Evolutionary conservation across 805 yeast species (phyloP).

Genomic region (Ascoidea asiatica): DNA sequence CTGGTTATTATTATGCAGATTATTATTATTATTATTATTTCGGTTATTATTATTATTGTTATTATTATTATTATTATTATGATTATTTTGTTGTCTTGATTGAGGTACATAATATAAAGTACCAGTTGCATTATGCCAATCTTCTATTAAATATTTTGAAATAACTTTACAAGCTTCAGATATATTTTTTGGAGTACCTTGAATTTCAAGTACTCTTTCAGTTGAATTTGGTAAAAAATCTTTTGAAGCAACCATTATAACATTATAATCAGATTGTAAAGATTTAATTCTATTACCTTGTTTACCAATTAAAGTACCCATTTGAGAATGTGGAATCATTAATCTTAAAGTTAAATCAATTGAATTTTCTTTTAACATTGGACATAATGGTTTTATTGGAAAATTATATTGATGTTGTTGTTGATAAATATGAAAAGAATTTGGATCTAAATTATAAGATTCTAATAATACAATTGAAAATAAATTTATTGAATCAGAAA

Average conservation of each 20-base stretch:
- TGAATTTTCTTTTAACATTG: conserved; percentile 36
- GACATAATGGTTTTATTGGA: conserved; percentile 47
- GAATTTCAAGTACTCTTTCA: conserved; percentile 78
- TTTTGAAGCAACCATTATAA: conserved; percentile 80
- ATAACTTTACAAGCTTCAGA: conserved; percentile 42
- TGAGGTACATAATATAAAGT: conserved; percentile 51
- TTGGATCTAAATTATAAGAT: conserved; percentile 18
- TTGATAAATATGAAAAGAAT: conserved; percentile 7
- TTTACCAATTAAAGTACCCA: conserved; percentile 82
- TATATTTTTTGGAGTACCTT: conserved; percentile 59
- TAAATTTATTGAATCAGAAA: conserved; percentile 55
- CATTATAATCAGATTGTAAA: conserved; percentile 52
- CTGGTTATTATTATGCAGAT: conserved; percentile 5
- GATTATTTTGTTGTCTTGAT: conserved; percentile 9
- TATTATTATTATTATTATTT: conserved; percentile 3
- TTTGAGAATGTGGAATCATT: conserved; percentile 69
- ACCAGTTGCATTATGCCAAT: conserved; percentile 52
- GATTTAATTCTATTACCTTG: conserved; percentile 72
- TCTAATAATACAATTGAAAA: conserved; percentile 55
- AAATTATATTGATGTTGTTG: conserved; percentile 27
- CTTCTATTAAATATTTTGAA: conserved; percentile 62
- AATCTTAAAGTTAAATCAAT: conserved; percentile 55
- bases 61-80: not conserved
- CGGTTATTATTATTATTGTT: conserved; percentile 4
- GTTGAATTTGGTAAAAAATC: conserved; percentile 70